Conservation (phyloP, 2,329 filamentous ascomycete species). For the Byssochlamys sp. region DNA sequence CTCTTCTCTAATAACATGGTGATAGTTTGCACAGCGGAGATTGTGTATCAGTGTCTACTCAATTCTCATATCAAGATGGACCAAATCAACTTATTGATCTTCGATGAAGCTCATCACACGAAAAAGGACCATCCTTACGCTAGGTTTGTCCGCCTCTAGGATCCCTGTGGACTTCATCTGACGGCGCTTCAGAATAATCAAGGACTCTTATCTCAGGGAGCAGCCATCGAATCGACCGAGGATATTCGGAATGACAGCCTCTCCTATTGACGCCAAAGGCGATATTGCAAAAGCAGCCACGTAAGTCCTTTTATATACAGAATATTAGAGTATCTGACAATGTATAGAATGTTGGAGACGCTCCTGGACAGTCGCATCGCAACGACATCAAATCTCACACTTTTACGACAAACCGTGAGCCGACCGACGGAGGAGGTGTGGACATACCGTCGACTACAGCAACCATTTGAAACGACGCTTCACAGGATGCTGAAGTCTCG, state of each 20-base stretch:
- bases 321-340: constrained; percentile 4
- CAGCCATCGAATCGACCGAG: constrained; percentile 51
- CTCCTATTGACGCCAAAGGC: constrained; percentile 73
- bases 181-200: constrained; percentile 56
- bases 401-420: constrained; percentile 51
- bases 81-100: constrained; percentile 79
- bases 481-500: constrained; percentile 46
- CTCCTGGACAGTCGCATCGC: constrained; percentile 75
- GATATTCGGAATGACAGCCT: constrained; percentile 94
- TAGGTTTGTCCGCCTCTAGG: constrained; percentile 32
- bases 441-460: constrained; percentile 44
- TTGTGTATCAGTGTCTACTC: constrained; percentile 67
- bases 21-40: constrained; percentile 84
- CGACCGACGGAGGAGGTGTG: constrained; percentile 52
- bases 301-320: constrained; percentile 15
- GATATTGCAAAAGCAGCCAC: constrained; percentile 61
- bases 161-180: constrained; percentile 1
- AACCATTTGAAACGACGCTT: constrained; percentile 55
- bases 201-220: constrained; percentile 63
- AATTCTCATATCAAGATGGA: constrained; percentile 71
- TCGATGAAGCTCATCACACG: constrained; percentile 92
- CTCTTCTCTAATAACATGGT: constrained; percentile 61
- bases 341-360: constrained; percentile 55
- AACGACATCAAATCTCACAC: constrained; percentile 55
- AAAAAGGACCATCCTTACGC: constrained; percentile 92